Evolutionary conservation across 805 yeast genomes (phyloP), one percentile per base, ranked within the genome.

Genomic region (Kluyveromyces siamensis): DNA sequence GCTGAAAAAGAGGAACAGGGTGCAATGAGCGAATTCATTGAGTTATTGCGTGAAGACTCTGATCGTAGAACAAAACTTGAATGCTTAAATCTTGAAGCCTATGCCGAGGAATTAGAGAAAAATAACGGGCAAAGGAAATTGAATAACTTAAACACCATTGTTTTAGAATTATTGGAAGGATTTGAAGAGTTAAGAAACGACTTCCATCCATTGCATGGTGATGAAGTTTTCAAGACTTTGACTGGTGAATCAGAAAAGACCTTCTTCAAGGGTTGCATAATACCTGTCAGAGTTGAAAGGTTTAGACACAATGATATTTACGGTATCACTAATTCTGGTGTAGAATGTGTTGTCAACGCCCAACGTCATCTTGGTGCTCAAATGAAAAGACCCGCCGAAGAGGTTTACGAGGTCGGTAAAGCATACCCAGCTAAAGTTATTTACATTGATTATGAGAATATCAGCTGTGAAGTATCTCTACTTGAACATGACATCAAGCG

Each of bases 11-110:
- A 66, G 52, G 66, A 63, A 19, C 67, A 63, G 45, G 76, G 73
- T 45, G 53, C 66, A 1, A 65, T 65, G 69, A 64, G 68, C 51
- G 69, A 65, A 41, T 65, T 65, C 37, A 64, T 65, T 38, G 69
- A 65, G 49, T 53, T 59, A 21, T 66, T 83, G 43, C 90, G 87
- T 61, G 84, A 81, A 52, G 85, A 72, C 33, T 68, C 70, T 17
- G 68, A 84, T 51, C 93, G 90, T 44, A 90, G 90, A 42, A 86
- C 88, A 2, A 84, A 87, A 66, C 79, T 91, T 51, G 90, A 90
- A 60, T 95, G 89, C 50, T 78, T 91, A 56, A 84, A 90, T 59
- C 72, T 91, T 60, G 95, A 87, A 56, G 95, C 90, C 40, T 91
- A 90, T 63, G 96, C 97, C 9, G 85, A 84, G 57, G 96, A 91